These are phyloP conservation scores for Calonectria pauciramosa DNA, from an alignment of 2,329 filamentous ascomycete species.

Conservation along the genomic window DNA sequence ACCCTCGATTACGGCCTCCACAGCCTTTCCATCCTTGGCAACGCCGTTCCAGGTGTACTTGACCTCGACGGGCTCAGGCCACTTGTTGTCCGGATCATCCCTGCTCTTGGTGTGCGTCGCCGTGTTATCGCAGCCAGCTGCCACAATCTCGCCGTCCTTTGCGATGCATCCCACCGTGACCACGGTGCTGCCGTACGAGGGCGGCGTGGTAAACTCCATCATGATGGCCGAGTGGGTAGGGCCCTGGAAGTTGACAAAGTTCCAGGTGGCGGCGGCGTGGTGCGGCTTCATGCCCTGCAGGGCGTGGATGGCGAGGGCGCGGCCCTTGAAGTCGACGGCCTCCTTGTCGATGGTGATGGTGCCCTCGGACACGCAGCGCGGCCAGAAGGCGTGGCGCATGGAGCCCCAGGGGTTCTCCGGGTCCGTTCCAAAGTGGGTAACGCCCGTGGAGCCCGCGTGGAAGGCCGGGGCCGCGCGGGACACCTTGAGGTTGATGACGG, in stretches of 20 bases:
- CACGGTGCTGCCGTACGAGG: constrained; percentile 88
- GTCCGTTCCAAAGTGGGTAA: constrained; percentile 88
- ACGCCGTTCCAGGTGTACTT: constrained; percentile 85
- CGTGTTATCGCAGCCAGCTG: constrained; percentile 75
- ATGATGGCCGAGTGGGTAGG: constrained; percentile 88
- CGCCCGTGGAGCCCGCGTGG: constrained; percentile 86
- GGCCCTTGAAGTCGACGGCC: constrained; percentile 84
- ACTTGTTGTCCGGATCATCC: constrained; percentile 83
- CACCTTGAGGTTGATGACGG: constrained; percentile 88
- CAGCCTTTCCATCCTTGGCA: constrained; percentile 79
- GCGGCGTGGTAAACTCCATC: constrained; percentile 97
- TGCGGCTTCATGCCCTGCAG: constrained; percentile 99
- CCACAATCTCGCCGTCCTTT: constrained; percentile 84
- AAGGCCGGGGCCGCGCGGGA: constrained; percentile 84
- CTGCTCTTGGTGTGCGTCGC: constrained; percentile 79
- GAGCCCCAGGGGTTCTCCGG: constrained; percentile 88
- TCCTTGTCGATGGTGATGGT: constrained; percentile 87
- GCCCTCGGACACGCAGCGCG: constrained; percentile 84
- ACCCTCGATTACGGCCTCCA: constrained; percentile 79
- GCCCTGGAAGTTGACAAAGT: constrained; percentile 92
- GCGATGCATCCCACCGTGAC: constrained; percentile 89
- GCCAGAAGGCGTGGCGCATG: constrained; percentile 96
- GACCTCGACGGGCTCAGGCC: constrained; percentile 86
- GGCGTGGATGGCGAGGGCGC: constrained; percentile 84
- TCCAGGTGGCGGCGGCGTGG: constrained; percentile 93